Evolutionary conservation across 169 alveolate genomes (phyloP).

Genomic region (Plasmodium vivax): DNA sequence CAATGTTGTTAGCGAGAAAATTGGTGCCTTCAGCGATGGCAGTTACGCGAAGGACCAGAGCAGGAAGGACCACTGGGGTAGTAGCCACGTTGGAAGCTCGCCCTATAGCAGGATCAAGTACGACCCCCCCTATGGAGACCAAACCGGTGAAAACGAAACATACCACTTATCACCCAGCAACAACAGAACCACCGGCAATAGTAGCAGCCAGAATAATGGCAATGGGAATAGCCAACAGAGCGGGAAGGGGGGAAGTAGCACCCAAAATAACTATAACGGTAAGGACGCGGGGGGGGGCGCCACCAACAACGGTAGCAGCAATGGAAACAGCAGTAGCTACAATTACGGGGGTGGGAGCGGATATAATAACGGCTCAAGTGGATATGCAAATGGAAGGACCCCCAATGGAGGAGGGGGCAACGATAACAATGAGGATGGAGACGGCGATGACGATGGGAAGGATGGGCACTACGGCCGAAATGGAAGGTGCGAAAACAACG

Average conservation of each 20-base stretch:
- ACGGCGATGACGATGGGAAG: background rate
- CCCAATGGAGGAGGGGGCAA: background rate
- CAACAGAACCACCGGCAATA: background rate
- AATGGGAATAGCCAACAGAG: background rate
- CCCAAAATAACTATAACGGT: background rate
- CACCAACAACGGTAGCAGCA: background rate
- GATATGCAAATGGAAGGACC: background rate
- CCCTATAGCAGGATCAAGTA: background rate
- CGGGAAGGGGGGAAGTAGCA: background rate
- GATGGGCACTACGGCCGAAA: conserved; percentile 8
- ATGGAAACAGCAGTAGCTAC: background rate
- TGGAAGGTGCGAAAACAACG: conserved; percentile 9
- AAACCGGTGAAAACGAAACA: background rate
- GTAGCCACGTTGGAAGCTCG: background rate
- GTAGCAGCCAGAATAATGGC: background rate
- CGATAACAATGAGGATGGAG: background rate
- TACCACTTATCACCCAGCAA: background rate
- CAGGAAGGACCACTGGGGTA: background rate
- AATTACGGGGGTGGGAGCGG: background rate
- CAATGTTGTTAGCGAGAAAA: background rate
- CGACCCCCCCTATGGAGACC: background rate
- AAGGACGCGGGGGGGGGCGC: background rate
- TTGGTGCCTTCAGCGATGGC: background rate
- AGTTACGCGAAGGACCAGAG: background rate
- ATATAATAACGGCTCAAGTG: background rate